These are phyloP conservation scores for Candida lessepsii DNA, from an alignment of 805 yeast genomes.

Conservation along the genomic window DNA sequence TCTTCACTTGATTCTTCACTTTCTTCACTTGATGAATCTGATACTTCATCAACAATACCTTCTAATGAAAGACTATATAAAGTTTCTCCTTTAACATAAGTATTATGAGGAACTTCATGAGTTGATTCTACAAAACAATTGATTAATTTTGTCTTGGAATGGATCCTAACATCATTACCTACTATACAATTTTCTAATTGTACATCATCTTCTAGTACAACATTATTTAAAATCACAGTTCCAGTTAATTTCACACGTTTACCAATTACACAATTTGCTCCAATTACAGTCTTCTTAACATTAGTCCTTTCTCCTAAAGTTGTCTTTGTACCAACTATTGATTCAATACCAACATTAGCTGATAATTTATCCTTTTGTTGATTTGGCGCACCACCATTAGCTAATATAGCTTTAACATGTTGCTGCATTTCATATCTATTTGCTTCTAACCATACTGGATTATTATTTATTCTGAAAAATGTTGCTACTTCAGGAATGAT, in stretches of 20 bases:
- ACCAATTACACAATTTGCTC: conserved; percentile 73
- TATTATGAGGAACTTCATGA: conserved; percentile 61
- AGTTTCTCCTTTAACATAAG: conserved; percentile 58
- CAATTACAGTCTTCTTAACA: conserved; percentile 83
- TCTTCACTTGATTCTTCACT: conserved; percentile 33
- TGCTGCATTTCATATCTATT: conserved; percentile 72
- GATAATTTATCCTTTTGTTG: conserved; percentile 46
- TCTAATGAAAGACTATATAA: conserved; percentile 44
- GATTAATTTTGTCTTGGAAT: conserved; percentile 61
- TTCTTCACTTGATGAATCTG: conserved; percentile 28
- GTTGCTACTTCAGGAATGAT: conserved; percentile 66
- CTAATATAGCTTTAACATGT: conserved; percentile 41
- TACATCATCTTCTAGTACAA: conserved; percentile 73
- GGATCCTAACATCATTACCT: conserved; percentile 67
- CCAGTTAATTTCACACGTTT: conserved; percentile 86
- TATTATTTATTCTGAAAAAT: conserved; percentile 75
- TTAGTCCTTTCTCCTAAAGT: conserved; percentile 76
- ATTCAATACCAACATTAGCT: conserved; percentile 86
- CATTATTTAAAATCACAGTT: conserved; percentile 72
- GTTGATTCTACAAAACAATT: conserved; percentile 86
- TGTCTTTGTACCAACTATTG: conserved; percentile 70
- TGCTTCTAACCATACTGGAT: conserved; percentile 84
- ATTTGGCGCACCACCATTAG: not conserved
- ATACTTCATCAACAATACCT: conserved; percentile 37
- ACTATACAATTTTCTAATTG: conserved; percentile 82